A percentile compares a stretch with the other conserved stretches of the same genome.
phyloP scores from a whole-genome alignment of 2,329 filamentous ascomycete genomes.

The Ophidiomyces ophidiicola region DNA sequence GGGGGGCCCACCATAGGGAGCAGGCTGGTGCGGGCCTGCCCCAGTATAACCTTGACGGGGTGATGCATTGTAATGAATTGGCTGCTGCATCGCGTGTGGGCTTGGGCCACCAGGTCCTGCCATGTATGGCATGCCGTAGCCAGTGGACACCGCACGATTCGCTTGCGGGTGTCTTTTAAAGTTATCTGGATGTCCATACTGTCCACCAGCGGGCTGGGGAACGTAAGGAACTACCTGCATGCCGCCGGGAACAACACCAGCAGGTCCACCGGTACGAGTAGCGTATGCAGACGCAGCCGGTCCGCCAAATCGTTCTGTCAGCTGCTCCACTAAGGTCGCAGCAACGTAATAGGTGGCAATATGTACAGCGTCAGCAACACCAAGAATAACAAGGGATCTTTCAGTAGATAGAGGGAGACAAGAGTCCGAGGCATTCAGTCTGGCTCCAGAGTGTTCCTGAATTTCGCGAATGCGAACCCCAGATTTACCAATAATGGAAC shows the following conservation, averaged over 20 bases:
- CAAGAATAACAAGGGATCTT: slow-evolving; percentile 93
- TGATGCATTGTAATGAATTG: slow-evolving; percentile 67
- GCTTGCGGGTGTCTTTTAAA: slow-evolving; percentile 61
- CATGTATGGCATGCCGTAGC: slow-evolving; percentile 58
- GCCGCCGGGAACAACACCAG: slow-evolving; percentile 84
- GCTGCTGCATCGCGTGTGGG: slow-evolving; percentile 46
- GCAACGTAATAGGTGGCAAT: slow-evolving; percentile 98
- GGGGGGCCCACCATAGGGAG: slow-evolving; percentile 53
- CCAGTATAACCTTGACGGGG: slow-evolving; percentile 66
- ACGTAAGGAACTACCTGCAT: slow-evolving; percentile 99
- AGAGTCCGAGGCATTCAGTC: slow-evolving; percentile 90
- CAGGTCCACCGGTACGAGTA: slow-evolving; percentile 82
- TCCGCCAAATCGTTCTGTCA: slow-evolving; percentile 91
- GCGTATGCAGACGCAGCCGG: slow-evolving; percentile 96
- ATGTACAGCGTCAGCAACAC: slow-evolving; percentile 94
- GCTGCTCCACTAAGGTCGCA: slow-evolving; percentile 92
- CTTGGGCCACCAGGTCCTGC: slow-evolving; percentile 53
- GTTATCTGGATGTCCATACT: slow-evolving; percentile 82
- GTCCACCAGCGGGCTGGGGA: slow-evolving; percentile 81
- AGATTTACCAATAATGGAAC: slow-evolving; percentile 96
- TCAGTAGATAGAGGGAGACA: slow-evolving; percentile 91
- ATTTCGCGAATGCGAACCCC: slow-evolving; percentile 95
- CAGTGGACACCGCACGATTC: slow-evolving; percentile 63
- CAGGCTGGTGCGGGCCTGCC: slow-evolving; percentile 65
- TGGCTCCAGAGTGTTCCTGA: slow-evolving; percentile 90